Percentiles rank a stretch among this genome's conserved stretches.
These are phyloP conservation scores for Pichia kudriavzevii DNA, from an alignment of 1,139 yeast species.

Conservation along the genomic window DNA sequence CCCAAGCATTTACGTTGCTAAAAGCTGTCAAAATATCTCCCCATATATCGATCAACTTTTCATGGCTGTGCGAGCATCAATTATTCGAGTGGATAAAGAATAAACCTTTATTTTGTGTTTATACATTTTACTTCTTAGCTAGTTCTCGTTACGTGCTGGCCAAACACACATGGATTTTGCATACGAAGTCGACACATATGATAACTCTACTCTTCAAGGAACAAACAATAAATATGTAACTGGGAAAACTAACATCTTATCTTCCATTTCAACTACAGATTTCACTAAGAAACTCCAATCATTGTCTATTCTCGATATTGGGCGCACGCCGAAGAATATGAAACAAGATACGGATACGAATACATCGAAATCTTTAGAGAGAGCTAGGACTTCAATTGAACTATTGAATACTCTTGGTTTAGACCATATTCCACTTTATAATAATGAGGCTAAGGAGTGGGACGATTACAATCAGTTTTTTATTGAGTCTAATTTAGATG, in stretches of 20 bases:
- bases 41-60: too few species aligned
- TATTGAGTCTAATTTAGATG: conserved; percentile 25
- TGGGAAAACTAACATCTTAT: conserved; percentile 6
- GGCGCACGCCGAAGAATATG: conserved; percentile 1
- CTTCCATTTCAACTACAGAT: conserved; percentile 10
- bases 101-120: too few species aligned
- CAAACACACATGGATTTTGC: conserved; percentile 13
- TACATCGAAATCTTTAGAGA: conserved; percentile 30
- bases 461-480: conserved; percentile 3
- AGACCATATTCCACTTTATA: conserved; percentile 13
- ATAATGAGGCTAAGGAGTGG: conserved; percentile 4
- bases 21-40: too few species aligned
- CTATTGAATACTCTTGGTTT: conserved; percentile 15
- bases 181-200: conserved; percentile 10
- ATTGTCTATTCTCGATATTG: conserved; percentile 8
- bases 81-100: too few species aligned
- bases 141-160: too few species aligned
- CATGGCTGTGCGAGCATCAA: too few species aligned
- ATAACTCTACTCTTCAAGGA: neutral
- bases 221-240: neutral
- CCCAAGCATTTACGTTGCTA: too few species aligned
- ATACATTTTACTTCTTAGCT: neutral
- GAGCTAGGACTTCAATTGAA: conserved; percentile 30
- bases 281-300: conserved; percentile 12
- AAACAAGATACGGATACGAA: neutral